Conservation (phyloP, 2,329 filamentous ascomycete genomes). For the Neonectria hederae region DNA sequence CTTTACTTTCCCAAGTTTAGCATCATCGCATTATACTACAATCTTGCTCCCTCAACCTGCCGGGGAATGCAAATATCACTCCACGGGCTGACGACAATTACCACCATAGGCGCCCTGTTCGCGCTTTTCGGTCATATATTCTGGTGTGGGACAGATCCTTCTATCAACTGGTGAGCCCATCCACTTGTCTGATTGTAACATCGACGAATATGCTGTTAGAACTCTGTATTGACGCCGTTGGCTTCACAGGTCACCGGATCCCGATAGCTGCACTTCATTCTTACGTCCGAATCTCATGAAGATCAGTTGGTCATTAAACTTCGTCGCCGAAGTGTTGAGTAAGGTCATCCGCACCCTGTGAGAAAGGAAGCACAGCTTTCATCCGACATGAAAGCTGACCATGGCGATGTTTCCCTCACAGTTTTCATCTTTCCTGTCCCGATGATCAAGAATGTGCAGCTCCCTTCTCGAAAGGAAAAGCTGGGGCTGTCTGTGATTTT, state of each 20-base stretch:
- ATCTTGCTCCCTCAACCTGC: constrained; percentile 28
- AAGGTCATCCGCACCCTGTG: background rate
- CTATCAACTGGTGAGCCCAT: constrained; percentile 34
- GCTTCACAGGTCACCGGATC: background rate
- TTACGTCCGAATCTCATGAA: constrained; percentile 30
- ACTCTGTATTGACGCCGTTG: background rate
- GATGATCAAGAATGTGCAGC: constrained; percentile 26
- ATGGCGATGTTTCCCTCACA: background rate
- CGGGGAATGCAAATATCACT: constrained; percentile 27
- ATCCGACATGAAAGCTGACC: background rate
- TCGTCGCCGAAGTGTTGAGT: constrained; percentile 38
- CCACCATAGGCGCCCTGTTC: constrained; percentile 17
- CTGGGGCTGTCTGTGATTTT: constrained; percentile 31
- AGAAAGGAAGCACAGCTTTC: too few relatives aligned
- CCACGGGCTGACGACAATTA: constrained; percentile 25
- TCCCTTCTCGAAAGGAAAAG: constrained; percentile 30
- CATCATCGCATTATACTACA: constrained; percentile 38
- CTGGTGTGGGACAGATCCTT: constrained; percentile 35
- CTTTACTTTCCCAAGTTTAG: constrained; percentile 40
- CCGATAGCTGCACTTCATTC: constrained; percentile 22
- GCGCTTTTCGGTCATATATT: constrained; percentile 34
- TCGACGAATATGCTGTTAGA: background rate
- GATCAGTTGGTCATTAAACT: constrained; percentile 36
- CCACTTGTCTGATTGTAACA: background rate
- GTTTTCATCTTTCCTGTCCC: constrained; percentile 37